phyloP scores from a whole-genome alignment of 768 basidiomycete species.

The Lentinula boryana region DNA sequence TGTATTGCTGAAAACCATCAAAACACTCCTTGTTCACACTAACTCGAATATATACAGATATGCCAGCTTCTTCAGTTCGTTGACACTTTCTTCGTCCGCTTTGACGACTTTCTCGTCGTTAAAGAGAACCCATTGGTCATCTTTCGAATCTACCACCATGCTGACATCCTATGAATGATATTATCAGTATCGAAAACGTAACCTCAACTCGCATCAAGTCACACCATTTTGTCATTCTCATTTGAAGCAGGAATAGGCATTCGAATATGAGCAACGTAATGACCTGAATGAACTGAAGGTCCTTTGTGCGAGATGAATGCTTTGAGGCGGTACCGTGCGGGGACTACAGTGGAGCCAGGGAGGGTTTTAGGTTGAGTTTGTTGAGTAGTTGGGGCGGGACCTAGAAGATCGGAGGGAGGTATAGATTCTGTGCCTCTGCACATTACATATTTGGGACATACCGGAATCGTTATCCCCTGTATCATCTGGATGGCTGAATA shows the following conservation, averaged over 20 bases:
- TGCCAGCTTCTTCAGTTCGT: conserved; percentile 74
- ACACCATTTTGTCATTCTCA: conserved; percentile 93
- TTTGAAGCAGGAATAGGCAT: conserved; percentile 64
- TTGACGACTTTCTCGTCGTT: conserved; percentile 96
- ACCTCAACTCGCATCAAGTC: neutral
- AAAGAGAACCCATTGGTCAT: conserved; percentile 80
- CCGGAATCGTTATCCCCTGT: conserved; percentile 50
- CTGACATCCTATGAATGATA: neutral
- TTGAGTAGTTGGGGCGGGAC: neutral
- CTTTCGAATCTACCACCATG: conserved; percentile 12
- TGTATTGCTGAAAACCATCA: too few species aligned
- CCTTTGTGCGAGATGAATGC: conserved; percentile 98
- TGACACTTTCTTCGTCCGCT: conserved; percentile 79
- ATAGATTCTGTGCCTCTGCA: conserved; percentile 9
- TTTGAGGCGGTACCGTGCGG: conserved; percentile 76
- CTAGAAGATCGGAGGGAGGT: conserved; percentile 2
- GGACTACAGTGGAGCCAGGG: conserved; percentile 53
- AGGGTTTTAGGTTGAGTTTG: conserved; percentile 7
- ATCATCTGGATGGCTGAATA: conserved; percentile 92
- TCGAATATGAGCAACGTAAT: conserved; percentile 82
- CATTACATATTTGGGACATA: conserved; percentile 6
- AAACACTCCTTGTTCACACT: neutral
- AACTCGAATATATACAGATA: conserved; percentile 93
- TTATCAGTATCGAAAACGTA: conserved; percentile 2
- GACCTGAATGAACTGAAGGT: conserved; percentile 90